Evolutionary conservation across 495 filamentous ascomycete genomes (phyloP).

Genomic region (Zalerion maritima): DNA sequence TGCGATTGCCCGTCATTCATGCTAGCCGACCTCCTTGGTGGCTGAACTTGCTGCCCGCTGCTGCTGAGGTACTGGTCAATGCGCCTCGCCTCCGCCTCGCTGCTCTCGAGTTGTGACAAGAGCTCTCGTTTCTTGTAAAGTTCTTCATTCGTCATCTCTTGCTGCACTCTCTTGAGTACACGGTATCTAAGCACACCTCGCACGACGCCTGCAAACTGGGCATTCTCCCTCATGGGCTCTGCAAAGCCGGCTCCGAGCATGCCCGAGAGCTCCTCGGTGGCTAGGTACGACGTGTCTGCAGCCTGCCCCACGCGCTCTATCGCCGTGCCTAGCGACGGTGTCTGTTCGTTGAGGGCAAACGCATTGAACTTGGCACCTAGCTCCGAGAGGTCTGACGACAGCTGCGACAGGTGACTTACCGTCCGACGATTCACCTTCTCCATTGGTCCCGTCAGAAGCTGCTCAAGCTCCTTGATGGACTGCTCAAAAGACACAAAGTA

Average conservation of each 20-base stretch:
- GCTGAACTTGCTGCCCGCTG: slow-evolving; percentile 39
- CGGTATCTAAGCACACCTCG: slow-evolving; percentile 75
- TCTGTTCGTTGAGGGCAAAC: slow-evolving; percentile 89
- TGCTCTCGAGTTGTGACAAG: slow-evolving; percentile 71
- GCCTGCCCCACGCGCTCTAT: slow-evolving; percentile 93
- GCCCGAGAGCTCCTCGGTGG: slow-evolving; percentile 77
- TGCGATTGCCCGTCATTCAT: slow-evolving; percentile 31
- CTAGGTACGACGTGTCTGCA: slow-evolving; percentile 89
- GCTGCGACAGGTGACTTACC: slow-evolving; percentile 61
- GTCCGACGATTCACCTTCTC: slow-evolving; percentile 91
- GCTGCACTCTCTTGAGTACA: slow-evolving; percentile 82
- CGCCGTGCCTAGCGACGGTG: slow-evolving; percentile 72
- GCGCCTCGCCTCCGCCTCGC: slow-evolving; percentile 78
- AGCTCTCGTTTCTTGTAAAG: slow-evolving; percentile 64
- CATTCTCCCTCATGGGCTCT: slow-evolving; percentile 92
- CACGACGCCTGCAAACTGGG: slow-evolving; percentile 92
- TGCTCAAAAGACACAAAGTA: slow-evolving; percentile 89
- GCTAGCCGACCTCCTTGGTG: slow-evolving; percentile 52
- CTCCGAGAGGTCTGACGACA: slow-evolving; percentile 82
- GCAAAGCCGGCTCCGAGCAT: slow-evolving; percentile 80
- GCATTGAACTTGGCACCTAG: slow-evolving; percentile 88
- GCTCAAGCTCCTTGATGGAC: slow-evolving; percentile 74
- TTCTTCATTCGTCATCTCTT: slow-evolving; percentile 93
- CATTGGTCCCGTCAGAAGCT: slow-evolving; percentile 75
- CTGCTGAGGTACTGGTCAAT: slow-evolving; percentile 80